Base-by-base conservation (phyloP, 768 basidiomycete genomes). In the Podaxis sp. region DNA sequence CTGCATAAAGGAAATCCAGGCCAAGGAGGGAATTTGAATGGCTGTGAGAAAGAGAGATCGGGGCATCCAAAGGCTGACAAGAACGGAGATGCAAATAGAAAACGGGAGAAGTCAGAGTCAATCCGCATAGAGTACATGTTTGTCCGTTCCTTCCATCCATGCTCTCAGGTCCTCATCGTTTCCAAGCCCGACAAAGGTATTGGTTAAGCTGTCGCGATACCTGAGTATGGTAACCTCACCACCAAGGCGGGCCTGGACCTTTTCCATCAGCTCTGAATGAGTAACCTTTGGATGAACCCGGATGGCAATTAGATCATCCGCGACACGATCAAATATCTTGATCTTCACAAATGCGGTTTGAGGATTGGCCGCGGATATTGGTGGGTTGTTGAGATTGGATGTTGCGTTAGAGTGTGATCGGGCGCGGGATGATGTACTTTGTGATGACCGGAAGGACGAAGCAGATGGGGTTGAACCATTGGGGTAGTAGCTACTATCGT, bases 221-320 rank as follows among this genome's bases (percentile, higher is more conserved):
- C 85, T 82, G 65, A 99, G 79, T 48, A 79, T 77, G 8, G 71
- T 77, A 39, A 96, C 76, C 64, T 90, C 88, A 13, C 82, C 82
- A 0, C 94, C 95, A 5, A 99, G 79, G 57, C 97, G 86, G 39
- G 90, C 84, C 69, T 93, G 87, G 38, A 98, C 92, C 77, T 99
- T 99, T 56, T 87, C 92, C 82, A 97, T 88, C 64, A 99, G 80
- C 70, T 96, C 94, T 9, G 76, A 79, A 69, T 92, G 90, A 7
- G 91, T 87, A 44, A 99, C 95, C 57, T 84, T 86, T 24, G 97
- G 97, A 71, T 96, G 95, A 30, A 99, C 96, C 13, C 97, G 88
- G 61, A 99, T 97, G 3, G 97, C 97, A 66, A 99, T 95, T 59
- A 99, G 79, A 74, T 99, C 97, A 71, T 99, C 96, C 26, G 94